Evolutionary conservation across 441 rosid genomes (phyloP), one percentile per base, ranked within the genome.

Genomic region (Pelargonium australe): DNA sequence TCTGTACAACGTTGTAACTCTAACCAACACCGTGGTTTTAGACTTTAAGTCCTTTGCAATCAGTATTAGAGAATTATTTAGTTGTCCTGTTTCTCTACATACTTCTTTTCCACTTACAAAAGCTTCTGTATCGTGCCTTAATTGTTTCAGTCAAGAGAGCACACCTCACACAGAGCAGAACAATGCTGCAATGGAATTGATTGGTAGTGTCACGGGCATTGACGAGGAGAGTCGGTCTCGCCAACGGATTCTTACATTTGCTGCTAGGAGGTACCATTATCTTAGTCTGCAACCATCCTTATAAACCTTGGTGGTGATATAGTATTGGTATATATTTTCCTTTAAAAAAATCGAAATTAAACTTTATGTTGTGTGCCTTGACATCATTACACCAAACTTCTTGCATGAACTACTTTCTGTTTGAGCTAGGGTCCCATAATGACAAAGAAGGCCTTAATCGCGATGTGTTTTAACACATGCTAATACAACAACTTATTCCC

Each of bases 191-290:
- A 90, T 92, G 89, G 95, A 95, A 77, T 80, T 92, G 88, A 95
- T 95, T 64, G 86, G 84, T 75, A 89, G 91, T 72, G 89, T 90
- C 47, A 88, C 87, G 28, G 93, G 90, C 72, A 77, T 79, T 73
- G 96, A 95, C 67, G 99, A 95, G 77, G 98, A 92, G 77, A 98
- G 98, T 63, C 86, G 95, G 60, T 95, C 99, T 67, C 97, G 98
- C 67, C 99, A 95, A 74, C 87, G 95, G 62, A 89, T 95, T 85
- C 97, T 95, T 70, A 83, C 94, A n/a, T 95, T 89, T 80, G 99
- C 99, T 70, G 99, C 99, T 68, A 87, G 87, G 76, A 95, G 97
- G 98, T 95, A 80, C 67, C 72, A 4, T 75, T 57, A 20, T 45
- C 19, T 43, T 47, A 57, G 43, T 51, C 43, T 7, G 45, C 70